These are phyloP conservation scores for Antrodiella citrinella DNA, from an alignment of 768 basidiomycete species.

Conservation along the genomic window DNA sequence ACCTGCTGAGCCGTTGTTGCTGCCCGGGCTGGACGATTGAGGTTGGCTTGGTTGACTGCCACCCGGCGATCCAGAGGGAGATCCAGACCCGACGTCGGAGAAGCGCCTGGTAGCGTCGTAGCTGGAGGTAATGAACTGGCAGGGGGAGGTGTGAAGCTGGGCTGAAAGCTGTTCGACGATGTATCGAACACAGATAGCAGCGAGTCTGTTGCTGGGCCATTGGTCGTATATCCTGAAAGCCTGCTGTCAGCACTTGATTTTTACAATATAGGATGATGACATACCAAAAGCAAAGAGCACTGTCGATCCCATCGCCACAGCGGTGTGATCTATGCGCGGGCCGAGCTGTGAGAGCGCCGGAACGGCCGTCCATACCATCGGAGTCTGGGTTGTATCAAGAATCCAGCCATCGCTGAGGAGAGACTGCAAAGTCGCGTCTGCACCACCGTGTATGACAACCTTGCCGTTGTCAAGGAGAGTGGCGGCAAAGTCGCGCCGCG, in stretches of 20 bases:
- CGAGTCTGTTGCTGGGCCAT: slow-evolving; percentile 44
- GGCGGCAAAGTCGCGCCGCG: slow-evolving; percentile 60
- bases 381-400: slow-evolving; percentile 45
- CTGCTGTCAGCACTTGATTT: background rate
- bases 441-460: slow-evolving; percentile 75
- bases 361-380: slow-evolving; percentile 53
- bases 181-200: slow-evolving; percentile 48
- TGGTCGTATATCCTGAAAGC: slow-evolving; percentile 16
- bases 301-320: slow-evolving; percentile 46
- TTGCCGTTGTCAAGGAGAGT: slow-evolving; percentile 41
- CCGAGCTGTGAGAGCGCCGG: slow-evolving; percentile 50
- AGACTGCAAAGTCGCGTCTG: slow-evolving; percentile 41
- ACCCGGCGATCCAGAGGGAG: background rate
- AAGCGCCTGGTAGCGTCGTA: slow-evolving; percentile 14
- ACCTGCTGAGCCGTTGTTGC: slow-evolving; percentile 14
- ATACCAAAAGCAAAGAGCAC: slow-evolving; percentile 76
- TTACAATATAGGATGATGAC: slow-evolving; percentile 20
- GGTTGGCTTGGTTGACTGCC: slow-evolving; percentile 7
- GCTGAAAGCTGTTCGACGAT: slow-evolving; percentile 26
- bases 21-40: slow-evolving; percentile 7
- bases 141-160: slow-evolving; percentile 30
- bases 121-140: slow-evolving; percentile 18
- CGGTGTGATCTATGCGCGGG: slow-evolving; percentile 66
- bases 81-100: background rate
- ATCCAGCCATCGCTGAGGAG: slow-evolving; percentile 66